Conservation (phyloP, 371 early-diverging fungal species). For the Syncephalis plumigaleata region DNA sequence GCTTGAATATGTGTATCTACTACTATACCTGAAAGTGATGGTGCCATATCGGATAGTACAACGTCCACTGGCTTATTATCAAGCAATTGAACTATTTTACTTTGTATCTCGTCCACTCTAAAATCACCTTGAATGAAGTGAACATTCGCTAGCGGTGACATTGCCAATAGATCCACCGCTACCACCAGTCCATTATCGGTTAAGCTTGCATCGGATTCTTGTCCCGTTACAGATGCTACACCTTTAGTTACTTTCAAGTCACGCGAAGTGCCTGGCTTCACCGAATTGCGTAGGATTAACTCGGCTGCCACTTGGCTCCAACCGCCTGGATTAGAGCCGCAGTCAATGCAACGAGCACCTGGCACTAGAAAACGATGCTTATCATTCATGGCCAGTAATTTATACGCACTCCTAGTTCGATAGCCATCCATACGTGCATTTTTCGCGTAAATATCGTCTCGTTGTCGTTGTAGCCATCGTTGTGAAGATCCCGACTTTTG, state of each 20-base stretch:
- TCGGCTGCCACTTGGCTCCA: constrained; percentile 77
- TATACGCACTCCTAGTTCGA: constrained; percentile 80
- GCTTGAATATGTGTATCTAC: background rate
- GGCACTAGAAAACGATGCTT: constrained; percentile 42
- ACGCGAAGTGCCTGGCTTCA: constrained; percentile 1
- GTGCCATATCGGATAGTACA: constrained; percentile 68
- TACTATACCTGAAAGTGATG: constrained; percentile 40
- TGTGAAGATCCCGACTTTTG: constrained; percentile 21
- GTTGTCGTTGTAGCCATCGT: constrained; percentile 46
- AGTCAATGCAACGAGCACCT: constrained; percentile 47
- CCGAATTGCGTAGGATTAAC: constrained; percentile 7
- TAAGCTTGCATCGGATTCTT: constrained; percentile 2
- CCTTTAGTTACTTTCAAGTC: background rate
- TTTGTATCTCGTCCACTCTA: constrained; percentile 14
- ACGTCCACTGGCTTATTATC: constrained; percentile 24
- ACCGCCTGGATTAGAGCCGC: constrained; percentile 85
- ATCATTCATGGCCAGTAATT: constrained; percentile 62
- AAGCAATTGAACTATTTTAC: constrained; percentile 18
- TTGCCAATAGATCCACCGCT: constrained; percentile 54
- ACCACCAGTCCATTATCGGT: constrained; percentile 21
- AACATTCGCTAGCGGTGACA: constrained; percentile 45
- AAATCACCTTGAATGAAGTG: constrained; percentile 50
- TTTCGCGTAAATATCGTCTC: constrained; percentile 50
- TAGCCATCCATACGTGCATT: constrained; percentile 45
- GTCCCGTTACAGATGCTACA: background rate